Conservation (phyloP, 192 early-diverging fungal genomes). For the Mortierella alpina region DNA sequence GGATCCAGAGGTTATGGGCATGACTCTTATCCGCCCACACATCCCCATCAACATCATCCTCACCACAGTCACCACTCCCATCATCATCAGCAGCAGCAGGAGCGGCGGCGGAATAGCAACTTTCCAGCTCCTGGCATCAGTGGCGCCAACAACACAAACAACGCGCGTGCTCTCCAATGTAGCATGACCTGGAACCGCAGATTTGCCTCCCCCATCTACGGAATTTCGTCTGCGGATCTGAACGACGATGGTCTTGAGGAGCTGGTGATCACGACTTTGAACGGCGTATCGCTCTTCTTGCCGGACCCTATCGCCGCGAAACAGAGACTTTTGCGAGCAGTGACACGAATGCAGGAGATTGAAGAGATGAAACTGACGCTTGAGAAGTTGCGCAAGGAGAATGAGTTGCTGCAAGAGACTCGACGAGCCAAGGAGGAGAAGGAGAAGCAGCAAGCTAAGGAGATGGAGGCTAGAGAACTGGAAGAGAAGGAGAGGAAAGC, state of each 20-base stretch:
- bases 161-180: slow-evolving; percentile 11
- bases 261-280: slow-evolving; percentile 62
- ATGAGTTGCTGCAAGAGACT: slow-evolving; percentile 5
- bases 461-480: background rate
- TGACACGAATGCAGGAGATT: slow-evolving; percentile 55
- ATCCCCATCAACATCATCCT: background rate
- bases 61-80: background rate
- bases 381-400: slow-evolving; percentile 23
- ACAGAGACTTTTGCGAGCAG: slow-evolving; percentile 32
- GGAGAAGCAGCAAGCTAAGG: slow-evolving; percentile 1
- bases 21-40: background rate
- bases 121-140: background rate
- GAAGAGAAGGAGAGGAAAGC: slow-evolving; percentile 13
- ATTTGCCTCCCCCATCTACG: slow-evolving; percentile 67
- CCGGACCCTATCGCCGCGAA: slow-evolving; percentile 59
- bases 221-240: slow-evolving; percentile 59
- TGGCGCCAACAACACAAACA: background rate
- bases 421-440: background rate
- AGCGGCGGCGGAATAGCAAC: background rate
- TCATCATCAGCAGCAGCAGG: background rate
- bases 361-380: slow-evolving; percentile 55
- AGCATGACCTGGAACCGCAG: slow-evolving; percentile 63
- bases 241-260: slow-evolving; percentile 68
- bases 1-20: background rate
- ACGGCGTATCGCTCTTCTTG: slow-evolving; percentile 63